Percentiles rank a stretch among this genome's conserved stretches.
These are phyloP conservation scores for Ambrosia trifida DNA, from an alignment of 129 eudicot species.

Conservation along the genomic window DNA sequence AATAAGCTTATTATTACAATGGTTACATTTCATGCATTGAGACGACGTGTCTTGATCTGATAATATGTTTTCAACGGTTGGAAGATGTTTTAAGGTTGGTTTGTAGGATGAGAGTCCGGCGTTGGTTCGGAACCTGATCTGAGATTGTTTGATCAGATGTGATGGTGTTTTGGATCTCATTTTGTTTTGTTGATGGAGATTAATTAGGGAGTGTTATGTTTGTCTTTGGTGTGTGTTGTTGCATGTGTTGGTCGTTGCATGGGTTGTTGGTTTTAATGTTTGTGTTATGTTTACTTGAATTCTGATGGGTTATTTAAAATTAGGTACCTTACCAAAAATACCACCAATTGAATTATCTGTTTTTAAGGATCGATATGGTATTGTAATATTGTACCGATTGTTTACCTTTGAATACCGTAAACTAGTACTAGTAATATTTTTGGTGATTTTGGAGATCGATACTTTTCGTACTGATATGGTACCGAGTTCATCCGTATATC, in stretches of 20 bases:
- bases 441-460: no score
- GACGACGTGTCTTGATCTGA: slow-evolving; percentile 46
- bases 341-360: no score
- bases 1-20: slow-evolving; percentile 59
- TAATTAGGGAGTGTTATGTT: background rate
- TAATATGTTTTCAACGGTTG: slow-evolving; percentile 43
- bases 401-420: no score
- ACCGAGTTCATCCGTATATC: no score
- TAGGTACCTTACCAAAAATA: no score
- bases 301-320: background rate
- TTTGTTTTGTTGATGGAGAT: background rate
- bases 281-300: background rate
- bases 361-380: no score
- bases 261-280: no score
- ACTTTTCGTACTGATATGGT: no score
- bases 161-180: slow-evolving; percentile 46
- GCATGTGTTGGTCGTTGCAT: no score
- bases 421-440: no score
- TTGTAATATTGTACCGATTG: background rate
- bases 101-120: slow-evolving; percentile 52
- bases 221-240: background rate
- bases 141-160: slow-evolving; percentile 57
- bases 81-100: slow-evolving; percentile 52
- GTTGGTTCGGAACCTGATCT: slow-evolving; percentile 48
- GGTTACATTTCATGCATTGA: slow-evolving; percentile 44